Conservation (phyloP, 192 early-diverging fungal species). For the Funneliformis mosseae region DNA sequence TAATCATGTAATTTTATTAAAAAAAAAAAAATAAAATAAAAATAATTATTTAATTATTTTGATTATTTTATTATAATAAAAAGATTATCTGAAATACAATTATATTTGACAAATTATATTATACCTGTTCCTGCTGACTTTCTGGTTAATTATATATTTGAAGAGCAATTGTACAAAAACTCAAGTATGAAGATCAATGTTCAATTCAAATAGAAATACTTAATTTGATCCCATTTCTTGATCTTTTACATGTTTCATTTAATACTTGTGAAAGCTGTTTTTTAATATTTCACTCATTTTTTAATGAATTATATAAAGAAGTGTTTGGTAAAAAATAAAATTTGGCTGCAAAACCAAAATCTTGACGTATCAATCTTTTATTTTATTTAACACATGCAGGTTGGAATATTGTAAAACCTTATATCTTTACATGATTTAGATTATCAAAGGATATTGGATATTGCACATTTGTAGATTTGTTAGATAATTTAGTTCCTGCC, state of each 20-base stretch:
- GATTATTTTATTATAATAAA: neutral
- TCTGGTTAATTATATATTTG: neutral
- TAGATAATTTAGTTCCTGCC: too few relatives aligned
- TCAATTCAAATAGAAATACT: neutral
- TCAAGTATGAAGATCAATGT: neutral
- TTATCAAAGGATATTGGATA: too few relatives aligned
- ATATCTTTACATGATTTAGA: neutral
- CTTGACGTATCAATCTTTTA: neutral
- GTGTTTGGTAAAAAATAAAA: neutral
- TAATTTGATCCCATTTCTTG: neutral
- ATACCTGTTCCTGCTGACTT: neutral
- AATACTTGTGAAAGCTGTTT: neutral
- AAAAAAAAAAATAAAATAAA: neutral
- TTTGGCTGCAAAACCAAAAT: neutral
- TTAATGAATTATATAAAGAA: neutral
- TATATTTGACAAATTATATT: neutral
- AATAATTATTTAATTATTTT: neutral
- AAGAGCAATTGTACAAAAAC: neutral
- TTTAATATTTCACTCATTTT: neutral
- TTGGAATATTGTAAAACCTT: neutral
- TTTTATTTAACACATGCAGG: neutral
- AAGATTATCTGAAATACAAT: too few relatives aligned
- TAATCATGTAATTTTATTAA: neutral
- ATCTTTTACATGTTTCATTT: neutral
- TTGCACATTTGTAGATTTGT: too few relatives aligned